Conservation (phyloP, 2,329 filamentous ascomycete genomes). For the Fusarium algeriense region DNA sequence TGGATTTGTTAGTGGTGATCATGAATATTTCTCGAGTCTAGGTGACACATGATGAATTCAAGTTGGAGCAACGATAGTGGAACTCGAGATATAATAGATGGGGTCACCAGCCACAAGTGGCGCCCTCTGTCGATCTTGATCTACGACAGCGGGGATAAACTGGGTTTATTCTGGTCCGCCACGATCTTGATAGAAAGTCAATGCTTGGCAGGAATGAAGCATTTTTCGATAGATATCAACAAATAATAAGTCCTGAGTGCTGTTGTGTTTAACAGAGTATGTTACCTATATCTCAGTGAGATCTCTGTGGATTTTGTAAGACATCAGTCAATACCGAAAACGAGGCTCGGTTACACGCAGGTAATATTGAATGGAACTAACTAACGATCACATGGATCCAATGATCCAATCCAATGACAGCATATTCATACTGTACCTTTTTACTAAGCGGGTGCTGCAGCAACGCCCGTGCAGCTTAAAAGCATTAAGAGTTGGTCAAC, state of each 20-base stretch:
- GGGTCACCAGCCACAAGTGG: conserved; percentile 36
- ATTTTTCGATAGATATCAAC: neutral
- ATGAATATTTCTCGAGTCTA: neutral
- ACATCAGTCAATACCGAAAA: conserved; percentile 1
- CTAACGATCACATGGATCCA: conserved; percentile 27
- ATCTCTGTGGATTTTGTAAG: conserved; percentile 5
- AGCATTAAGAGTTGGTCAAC: neutral
- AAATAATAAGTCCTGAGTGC: neutral
- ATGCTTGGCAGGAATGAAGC: conserved; percentile 26
- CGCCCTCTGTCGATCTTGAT: conserved; percentile 32
- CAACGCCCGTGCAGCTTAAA: conserved; percentile 22
- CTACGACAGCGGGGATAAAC: conserved; percentile 23
- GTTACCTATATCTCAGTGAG: conserved; percentile 4
- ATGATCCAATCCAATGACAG: conserved; percentile 21
- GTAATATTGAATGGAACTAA: conserved; percentile 9
- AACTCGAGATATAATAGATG: neutral
- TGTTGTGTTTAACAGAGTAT: neutral
- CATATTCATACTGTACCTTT: conserved; percentile 9
- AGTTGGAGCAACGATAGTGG: neutral
- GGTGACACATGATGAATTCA: neutral
- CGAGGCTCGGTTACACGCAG: conserved; percentile 17
- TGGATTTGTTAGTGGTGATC: neutral
- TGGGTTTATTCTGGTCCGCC: conserved; percentile 27
- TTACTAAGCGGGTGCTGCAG: conserved; percentile 24
- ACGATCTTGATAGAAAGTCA: conserved; percentile 30